These are phyloP conservation scores for Pyrenula massariospora DNA, from an alignment of 495 filamentous ascomycete species.

Conservation along the genomic window DNA sequence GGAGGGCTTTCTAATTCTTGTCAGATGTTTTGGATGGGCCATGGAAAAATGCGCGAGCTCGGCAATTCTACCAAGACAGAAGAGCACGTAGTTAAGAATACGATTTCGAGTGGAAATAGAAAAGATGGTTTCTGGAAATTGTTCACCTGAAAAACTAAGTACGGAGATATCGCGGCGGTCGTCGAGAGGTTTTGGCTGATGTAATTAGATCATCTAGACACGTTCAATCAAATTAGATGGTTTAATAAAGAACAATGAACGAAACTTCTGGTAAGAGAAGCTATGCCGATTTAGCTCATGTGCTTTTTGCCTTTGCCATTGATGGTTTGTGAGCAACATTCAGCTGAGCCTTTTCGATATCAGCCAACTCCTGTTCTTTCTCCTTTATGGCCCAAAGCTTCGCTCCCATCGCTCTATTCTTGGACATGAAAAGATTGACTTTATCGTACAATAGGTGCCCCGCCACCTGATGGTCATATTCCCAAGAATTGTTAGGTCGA, in stretches of 20 bases:
- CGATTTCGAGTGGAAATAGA: no score
- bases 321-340: neutral
- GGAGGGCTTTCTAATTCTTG: neutral
- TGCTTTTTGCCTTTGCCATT: neutral
- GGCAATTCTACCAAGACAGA: conserved; percentile 1
- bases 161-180: no score
- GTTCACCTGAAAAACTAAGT: no score
- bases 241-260: no score
- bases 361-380: conserved; percentile 13
- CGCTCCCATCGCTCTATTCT: conserved; percentile 42
- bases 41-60: conserved; percentile 9
- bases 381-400: conserved; percentile 32
- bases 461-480: neutral
- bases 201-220: no score
- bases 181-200: no score
- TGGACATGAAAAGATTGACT: neutral
- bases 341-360: conserved; percentile 3
- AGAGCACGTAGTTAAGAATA: no score
- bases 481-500: neutral
- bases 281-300: no score
- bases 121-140: no score
- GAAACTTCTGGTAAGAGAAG: no score
- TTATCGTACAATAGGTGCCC: neutral
- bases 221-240: no score
- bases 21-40: conserved; percentile 19